Base-by-base conservation (phyloP, 2,329 filamentous ascomycete species). In the Neoascochyta sp. region DNA sequence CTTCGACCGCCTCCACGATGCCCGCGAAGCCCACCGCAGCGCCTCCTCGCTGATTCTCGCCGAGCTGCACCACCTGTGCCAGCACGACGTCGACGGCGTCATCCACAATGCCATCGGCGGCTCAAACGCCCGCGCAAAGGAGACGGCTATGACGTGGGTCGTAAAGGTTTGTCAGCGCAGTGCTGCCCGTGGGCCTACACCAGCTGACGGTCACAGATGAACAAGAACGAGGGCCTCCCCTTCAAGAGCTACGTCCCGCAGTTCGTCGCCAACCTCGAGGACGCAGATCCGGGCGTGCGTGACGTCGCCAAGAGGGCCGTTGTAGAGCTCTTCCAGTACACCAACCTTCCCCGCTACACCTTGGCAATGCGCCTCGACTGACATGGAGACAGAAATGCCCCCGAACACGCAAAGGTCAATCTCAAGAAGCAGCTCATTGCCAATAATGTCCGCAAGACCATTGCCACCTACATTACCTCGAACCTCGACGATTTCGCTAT, bases 251-350 rank as follows among this genome's bases (percentile, higher is more conserved):
- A 93, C 58, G 88, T 94, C 2, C 83, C 86, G 3, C 74, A 76
- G 8, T 73, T 95, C 22, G 90, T 95, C 67, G 82, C 86, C 32
- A 76, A 92, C 45, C 74, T 95, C 22, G 90, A 95, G 64, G 89
- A 95, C 61, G 84, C 88, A 7, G 90, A 95, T 60, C 83, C 84
- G 27, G 81, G 80, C 63, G 88, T 95, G 43, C 80, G 90, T 59
- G 88, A 95, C 52, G 76, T 78, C 20, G 87, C 89, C 40, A 94
- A 92, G 66, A 70, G 71, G 32, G 83, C 86, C 2, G 81, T 95
- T 27, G 84, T 95, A 37, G 85, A 92, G 43, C 74, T 96, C 17
- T 95, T 95, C 66, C 77, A 74, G 83, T 87, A 66, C 31, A 52
- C 20, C 23, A 22, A n/a, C 31, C 13, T 9, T 10, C 37, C 12